These are phyloP conservation scores for Pythium biforme DNA, from an alignment of 352 stramenopile genomes.

Conservation along the genomic window DNA sequence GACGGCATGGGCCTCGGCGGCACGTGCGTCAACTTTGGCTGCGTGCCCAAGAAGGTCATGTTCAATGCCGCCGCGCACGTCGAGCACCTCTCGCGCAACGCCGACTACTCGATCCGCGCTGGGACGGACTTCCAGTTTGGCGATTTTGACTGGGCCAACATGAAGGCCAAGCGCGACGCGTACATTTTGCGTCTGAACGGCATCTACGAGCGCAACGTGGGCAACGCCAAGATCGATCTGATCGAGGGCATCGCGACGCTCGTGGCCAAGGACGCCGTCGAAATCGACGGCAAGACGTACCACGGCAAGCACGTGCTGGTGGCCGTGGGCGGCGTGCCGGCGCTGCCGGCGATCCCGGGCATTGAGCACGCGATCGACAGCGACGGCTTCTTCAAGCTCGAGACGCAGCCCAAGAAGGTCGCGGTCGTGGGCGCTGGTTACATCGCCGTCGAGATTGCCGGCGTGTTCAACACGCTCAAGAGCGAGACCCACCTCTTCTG, in stretches of 20 bases:
- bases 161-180: constrained; percentile 92
- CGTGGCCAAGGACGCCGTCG: constrained; percentile 61
- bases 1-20: constrained; percentile 84
- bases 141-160: constrained; percentile 89
- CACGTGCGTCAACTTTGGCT: constrained; percentile 98
- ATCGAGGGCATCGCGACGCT: constrained; percentile 91
- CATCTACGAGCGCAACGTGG: constrained; percentile 95
- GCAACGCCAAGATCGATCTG: constrained; percentile 88
- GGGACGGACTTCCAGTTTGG: constrained; percentile 47
- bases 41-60: constrained; percentile 99
- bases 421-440: constrained; percentile 98
- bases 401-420: constrained; percentile 89
- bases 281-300: constrained; percentile 74
- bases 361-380: constrained; percentile 93
- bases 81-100: constrained; percentile 64
- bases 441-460: constrained; percentile 97
- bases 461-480: constrained; percentile 93
- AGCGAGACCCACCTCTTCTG: constrained; percentile 91
- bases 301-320: constrained; percentile 94
- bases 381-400: constrained; percentile 97
- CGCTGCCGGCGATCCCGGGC: constrained; percentile 79
- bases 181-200: constrained; percentile 96
- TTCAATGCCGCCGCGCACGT: constrained; percentile 89
- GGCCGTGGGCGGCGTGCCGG: constrained; percentile 91
- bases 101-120: constrained; percentile 65